These are phyloP conservation scores for Sarcomyxa edulis DNA, from an alignment of 768 basidiomycete species.

Conservation along the genomic window DNA sequence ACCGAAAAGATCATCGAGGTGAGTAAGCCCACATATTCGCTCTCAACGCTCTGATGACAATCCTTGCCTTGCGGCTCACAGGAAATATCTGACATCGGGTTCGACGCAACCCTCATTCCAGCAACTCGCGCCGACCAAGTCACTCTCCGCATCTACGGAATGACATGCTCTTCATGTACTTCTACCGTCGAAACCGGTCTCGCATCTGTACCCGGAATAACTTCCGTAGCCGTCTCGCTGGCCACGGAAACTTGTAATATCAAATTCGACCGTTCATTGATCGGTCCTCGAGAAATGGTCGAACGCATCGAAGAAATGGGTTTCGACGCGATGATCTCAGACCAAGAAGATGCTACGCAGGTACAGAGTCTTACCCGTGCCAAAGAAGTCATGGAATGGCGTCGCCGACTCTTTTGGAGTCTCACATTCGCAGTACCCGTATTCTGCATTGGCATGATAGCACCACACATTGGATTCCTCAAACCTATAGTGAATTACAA, in stretches of 20 bases:
- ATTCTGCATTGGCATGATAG: constrained; percentile 87
- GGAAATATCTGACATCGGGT: constrained; percentile 93
- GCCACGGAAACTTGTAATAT: constrained; percentile 73
- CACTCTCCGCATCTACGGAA: constrained; percentile 80
- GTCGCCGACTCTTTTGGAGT: constrained; percentile 67
- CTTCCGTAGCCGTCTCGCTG: constrained; percentile 65
- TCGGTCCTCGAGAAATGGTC: constrained; percentile 84
- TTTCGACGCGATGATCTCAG: constrained; percentile 82
- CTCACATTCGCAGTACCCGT: constrained; percentile 85
- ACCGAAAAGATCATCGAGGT: constrained; percentile 75
- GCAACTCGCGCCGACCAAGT: constrained; percentile 59
- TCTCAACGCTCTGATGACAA: constrained; percentile 1
- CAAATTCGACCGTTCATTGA: constrained; percentile 64
- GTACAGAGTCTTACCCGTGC: constrained; percentile 79
- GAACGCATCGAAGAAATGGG: constrained; percentile 85
- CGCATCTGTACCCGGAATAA: constrained; percentile 65
- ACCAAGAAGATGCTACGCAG: constrained; percentile 79
- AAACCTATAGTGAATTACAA: constrained; percentile 42
- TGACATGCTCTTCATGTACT: constrained; percentile 85
- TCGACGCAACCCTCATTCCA: constrained; percentile 79
- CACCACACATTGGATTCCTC: constrained; percentile 60
- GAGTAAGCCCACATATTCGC: constrained; percentile 24
- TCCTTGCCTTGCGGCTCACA: constrained; percentile 23
- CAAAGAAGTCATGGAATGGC: constrained; percentile 93
- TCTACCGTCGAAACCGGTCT: constrained; percentile 72